Percentiles rank a stretch among this genome's conserved stretches.
Conservation (phyloP, 2,329 filamentous ascomycete genomes). For the Arthrobotrys sphaeroides region DNA sequence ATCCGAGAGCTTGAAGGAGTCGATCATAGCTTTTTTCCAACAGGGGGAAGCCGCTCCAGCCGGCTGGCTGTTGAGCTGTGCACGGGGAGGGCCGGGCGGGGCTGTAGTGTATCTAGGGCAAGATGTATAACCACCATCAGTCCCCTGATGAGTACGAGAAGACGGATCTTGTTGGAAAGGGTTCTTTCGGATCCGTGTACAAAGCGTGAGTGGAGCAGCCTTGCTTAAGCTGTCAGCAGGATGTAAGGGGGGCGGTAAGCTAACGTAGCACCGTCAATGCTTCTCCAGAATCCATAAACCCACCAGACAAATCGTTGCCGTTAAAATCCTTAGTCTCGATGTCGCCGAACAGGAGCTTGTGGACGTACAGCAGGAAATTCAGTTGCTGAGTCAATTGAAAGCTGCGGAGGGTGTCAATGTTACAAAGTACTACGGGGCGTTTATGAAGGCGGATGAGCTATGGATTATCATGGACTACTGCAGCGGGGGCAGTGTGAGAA, state of each 20-base stretch:
- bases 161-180: slow-evolving; percentile 57
- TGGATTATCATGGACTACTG: slow-evolving; percentile 92
- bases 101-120: slow-evolving; percentile 21
- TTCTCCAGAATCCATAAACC: slow-evolving; percentile 56
- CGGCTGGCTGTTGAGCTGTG: slow-evolving; percentile 42
- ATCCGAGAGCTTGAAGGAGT: slow-evolving; percentile 16
- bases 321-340: slow-evolving; percentile 87
- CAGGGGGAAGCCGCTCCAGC: slow-evolving; percentile 27
- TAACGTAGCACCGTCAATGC: neutral
- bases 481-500: slow-evolving; percentile 82
- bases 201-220: slow-evolving; percentile 55
- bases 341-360: slow-evolving; percentile 77
- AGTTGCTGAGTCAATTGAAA: slow-evolving; percentile 75
- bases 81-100: slow-evolving; percentile 38
- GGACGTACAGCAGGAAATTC: slow-evolving; percentile 75
- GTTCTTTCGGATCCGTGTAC: slow-evolving; percentile 58
- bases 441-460: slow-evolving; percentile 79
- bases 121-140: slow-evolving; percentile 44
- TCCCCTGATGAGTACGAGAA: slow-evolving; percentile 50
- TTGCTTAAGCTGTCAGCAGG: neutral
- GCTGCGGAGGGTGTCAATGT: slow-evolving; percentile 80
- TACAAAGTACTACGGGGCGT: slow-evolving; percentile 81
- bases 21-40: slow-evolving; percentile 43
- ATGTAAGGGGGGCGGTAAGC: slow-evolving; percentile 10
- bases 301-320: slow-evolving; percentile 69